Evolutionary conservation across 2,329 filamentous ascomycete genomes (phyloP), one percentile per base, ranked within the genome.

Genomic region (Dactylellina leptospora): DNA sequence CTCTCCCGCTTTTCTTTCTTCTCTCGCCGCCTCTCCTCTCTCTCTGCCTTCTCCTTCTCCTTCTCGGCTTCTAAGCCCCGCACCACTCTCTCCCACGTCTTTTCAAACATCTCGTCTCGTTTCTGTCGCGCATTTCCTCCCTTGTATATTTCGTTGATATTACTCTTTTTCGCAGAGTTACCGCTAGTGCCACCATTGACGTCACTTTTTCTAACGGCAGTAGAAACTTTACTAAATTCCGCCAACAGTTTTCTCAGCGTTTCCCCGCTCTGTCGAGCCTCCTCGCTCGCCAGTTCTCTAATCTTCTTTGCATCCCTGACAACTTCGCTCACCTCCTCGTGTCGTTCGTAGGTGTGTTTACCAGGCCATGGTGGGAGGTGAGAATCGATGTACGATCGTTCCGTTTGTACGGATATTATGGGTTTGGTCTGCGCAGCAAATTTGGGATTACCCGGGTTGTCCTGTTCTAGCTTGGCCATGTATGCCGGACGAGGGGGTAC

Each of bases 181-280:
- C 22, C 28, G 11, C 20, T 20, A 3, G 42, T 25, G 9, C 53
- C 54, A 27, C 68, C 59, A 25, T 48, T 63, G 11, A n/a, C 40
- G 9, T 63, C 66, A 5, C 68, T 59, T n/a, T 58, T 53, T 33
- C 60, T 60, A 3, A 40, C 53, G 16, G 58, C 68, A 1, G 59
- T 64, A 0, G 68, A 72, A 13, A 53, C 68, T 16, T 68, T 73
- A 30, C 69, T 73, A 25, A 73, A 68, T 44, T 73, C 84, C 2
- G 83, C 82, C 77, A 90, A 80, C 76, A 77, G 38, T 54, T 86
- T 88, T 51, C 87, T 81, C 74, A 90, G 78, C 18, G 87, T 87
- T 76, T 88, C 85, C 77, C 89, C 87, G 5, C 87, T 87, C 70
- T 87, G 78, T 47, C 88, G 83, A 11, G 87, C 87, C 77, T 90